Percentiles rank a stretch among this genome's conserved stretches.
Evolutionary conservation across 768 basidiomycete genomes (phyloP).

Genomic region (Suillus weaverae): DNA sequence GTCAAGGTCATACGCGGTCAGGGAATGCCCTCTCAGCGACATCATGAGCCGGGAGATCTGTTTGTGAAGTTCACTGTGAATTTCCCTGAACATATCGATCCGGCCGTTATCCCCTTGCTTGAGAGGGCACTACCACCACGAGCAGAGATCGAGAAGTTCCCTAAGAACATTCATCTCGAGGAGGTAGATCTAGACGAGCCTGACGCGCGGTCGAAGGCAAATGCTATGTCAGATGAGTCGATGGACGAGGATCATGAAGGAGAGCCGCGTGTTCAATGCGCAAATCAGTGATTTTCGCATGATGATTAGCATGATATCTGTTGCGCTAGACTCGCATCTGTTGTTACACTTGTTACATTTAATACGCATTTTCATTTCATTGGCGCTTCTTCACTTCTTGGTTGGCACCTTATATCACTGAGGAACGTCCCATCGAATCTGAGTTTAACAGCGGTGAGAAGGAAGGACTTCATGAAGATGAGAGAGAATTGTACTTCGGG

Average conservation of each 20-base stretch:
- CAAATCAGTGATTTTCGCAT: conserved; percentile 64
- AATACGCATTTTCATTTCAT: conserved; percentile 21
- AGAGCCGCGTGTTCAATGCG: conserved; percentile 95
- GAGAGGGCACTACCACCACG: conserved; percentile 87
- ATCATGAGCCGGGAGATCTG: conserved; percentile 95
- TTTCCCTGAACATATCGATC: conserved; percentile 84
- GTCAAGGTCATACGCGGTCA: conserved; percentile 91
- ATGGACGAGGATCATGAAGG: conserved; percentile 92
- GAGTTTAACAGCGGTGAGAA: neutral
- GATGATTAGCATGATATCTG: conserved; percentile 11
- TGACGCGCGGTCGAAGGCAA: conserved; percentile 54
- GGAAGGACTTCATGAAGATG: neutral
- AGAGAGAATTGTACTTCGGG: conserved; percentile 60
- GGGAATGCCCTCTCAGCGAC: conserved; percentile 98
- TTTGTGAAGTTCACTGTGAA: conserved; percentile 82
- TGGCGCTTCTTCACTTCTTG: conserved; percentile 7
- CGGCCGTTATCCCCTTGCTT: conserved; percentile 64
- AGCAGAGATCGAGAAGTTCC: conserved; percentile 59
- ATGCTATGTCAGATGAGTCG: conserved; percentile 61
- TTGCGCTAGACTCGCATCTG: conserved; percentile 26
- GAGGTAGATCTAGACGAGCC: conserved; percentile 83
- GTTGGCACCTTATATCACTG: conserved; percentile 9
- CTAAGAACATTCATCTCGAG: conserved; percentile 71
- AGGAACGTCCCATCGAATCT: conserved; percentile 31
- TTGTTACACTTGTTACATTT: conserved; percentile 33